phyloP scores from a whole-genome alignment of 495 filamentous ascomycete species.

The Cudoniella acicularis region DNA sequence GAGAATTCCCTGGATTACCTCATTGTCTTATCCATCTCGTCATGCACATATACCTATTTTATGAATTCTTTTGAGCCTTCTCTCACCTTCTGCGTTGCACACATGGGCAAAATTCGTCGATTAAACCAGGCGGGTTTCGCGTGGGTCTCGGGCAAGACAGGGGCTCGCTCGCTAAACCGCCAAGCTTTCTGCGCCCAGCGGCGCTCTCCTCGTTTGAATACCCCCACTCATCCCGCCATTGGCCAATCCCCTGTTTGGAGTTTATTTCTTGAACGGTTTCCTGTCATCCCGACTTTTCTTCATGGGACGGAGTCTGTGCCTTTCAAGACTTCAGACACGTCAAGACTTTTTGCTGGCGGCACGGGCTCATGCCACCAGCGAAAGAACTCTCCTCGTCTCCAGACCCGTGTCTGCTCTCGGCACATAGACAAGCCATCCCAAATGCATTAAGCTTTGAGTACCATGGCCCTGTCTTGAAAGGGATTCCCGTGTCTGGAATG shows the following conservation, averaged over 20 bases:
- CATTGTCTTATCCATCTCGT: slow-evolving; percentile 4
- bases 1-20: slow-evolving; percentile 5
- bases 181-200: slow-evolving; percentile 7
- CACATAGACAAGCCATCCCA: slow-evolving; percentile 4
- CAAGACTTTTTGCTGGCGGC: slow-evolving; percentile 2
- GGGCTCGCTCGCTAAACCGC: slow-evolving; percentile 11
- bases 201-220: slow-evolving; percentile 1
- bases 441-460: slow-evolving; percentile 13
- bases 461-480: background rate
- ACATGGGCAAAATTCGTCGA: slow-evolving; percentile 2
- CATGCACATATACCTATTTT: slow-evolving; percentile 5
- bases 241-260: slow-evolving; percentile 9
- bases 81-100: slow-evolving; percentile 20
- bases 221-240: background rate
- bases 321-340: slow-evolving; percentile 16
- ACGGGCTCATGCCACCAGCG: slow-evolving; percentile 1
- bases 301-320: slow-evolving; percentile 18
- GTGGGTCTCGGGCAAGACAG: slow-evolving; percentile 15
- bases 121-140: slow-evolving; percentile 25
- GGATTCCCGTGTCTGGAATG: background rate
- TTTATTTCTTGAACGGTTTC: slow-evolving; percentile 11
- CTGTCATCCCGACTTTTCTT: slow-evolving; percentile 7
- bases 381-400: background rate
- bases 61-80: slow-evolving; percentile 1
- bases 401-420: background rate